Base-by-base conservation (phyloP, 2,329 filamentous ascomycete genomes). In the Xylariaceae sp. region DNA sequence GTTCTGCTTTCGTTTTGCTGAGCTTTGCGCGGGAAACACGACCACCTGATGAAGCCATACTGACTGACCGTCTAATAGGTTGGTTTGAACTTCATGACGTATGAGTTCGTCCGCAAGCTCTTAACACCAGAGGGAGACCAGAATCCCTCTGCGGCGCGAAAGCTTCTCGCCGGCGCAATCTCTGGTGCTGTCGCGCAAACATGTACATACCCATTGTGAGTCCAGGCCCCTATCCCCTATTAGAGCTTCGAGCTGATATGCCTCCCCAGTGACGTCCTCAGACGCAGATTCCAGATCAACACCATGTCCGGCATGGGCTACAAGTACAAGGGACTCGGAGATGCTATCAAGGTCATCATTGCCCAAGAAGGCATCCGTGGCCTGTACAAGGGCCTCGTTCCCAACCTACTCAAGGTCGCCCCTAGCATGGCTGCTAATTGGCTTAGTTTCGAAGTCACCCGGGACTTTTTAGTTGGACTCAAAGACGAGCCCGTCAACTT, bases 291-390 rank as follows among this genome's bases (percentile, higher is more conserved):
- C 74, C 94, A 99, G 73, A 94, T 99, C 77, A 99, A 99, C 76
- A 97, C 94, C 56, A 99, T 99, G 94, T 91, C 89, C 52, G 94
- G 94, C 55, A 93, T 99, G 87, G 94, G 94, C 54, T 97, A 97
- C 76, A 86, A 93, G 73, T 99, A 99, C 78, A 92, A 89, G 70
- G 88, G 87, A 5, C 88, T 99, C 49, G 81, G 85, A 63, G 91
- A 96, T 71, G 94, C 94, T 2, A 78, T 99, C 64, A 83, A 79
- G 55, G 85, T 89, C 54, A 99, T 99, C 68, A 74, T 96, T 57
- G 76, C 82, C 51, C 86, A 96, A 68, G 94, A 99, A 76, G 94
- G 94, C 35, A 45, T 93, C 56, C 81, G 81, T 61, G 94, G 94
- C 54, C 77, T 99, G 49, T 99, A 97, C 80, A 99, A 97, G 75